These are phyloP conservation scores for Ochetophila trinervis DNA, from an alignment of 306 rosid genomes.

Conservation along the genomic window DNA sequence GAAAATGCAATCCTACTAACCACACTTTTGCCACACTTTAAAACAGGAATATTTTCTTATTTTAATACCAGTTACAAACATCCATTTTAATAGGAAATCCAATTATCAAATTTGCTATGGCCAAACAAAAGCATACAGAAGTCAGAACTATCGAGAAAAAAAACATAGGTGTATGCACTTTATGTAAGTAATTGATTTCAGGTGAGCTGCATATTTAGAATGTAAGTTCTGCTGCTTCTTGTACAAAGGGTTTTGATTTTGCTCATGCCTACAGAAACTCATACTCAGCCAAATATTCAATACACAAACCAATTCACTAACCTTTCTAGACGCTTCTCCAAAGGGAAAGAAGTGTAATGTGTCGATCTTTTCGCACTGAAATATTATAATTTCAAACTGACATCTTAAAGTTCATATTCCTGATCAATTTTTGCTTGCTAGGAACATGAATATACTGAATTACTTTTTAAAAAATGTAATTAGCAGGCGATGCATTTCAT, in stretches of 20 bases:
- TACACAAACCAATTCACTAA: not conserved
- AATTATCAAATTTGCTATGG: not conserved
- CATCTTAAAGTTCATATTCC: not conserved
- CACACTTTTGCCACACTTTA: not conserved
- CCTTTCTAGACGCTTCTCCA: not conserved
- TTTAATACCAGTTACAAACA: not conserved
- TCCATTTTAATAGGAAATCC: not conserved
- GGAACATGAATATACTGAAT: not conserved
- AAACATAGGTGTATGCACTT: not conserved
- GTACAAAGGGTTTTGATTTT: too few species aligned
- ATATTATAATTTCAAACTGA: not conserved
- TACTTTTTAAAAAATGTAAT: not conserved
- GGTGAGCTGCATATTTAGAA: too few species aligned
- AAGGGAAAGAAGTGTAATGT: not conserved
- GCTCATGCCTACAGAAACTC: too few species aligned
- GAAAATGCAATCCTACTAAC: not conserved
- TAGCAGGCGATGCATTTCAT: not conserved
- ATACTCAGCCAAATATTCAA: not conserved
- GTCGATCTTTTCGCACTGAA: not conserved
- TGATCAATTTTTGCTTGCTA: too few species aligned
- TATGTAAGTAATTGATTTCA: not conserved
- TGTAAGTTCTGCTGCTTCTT: too few species aligned
- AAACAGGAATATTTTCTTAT: not conserved
- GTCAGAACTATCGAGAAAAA: not conserved
- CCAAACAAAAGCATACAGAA: not conserved